A percentile compares a stretch with the other conserved stretches of the same genome.
Conservation (phyloP, 495 filamentous ascomycete species). For the Evansstolkia leycettana region DNA sequence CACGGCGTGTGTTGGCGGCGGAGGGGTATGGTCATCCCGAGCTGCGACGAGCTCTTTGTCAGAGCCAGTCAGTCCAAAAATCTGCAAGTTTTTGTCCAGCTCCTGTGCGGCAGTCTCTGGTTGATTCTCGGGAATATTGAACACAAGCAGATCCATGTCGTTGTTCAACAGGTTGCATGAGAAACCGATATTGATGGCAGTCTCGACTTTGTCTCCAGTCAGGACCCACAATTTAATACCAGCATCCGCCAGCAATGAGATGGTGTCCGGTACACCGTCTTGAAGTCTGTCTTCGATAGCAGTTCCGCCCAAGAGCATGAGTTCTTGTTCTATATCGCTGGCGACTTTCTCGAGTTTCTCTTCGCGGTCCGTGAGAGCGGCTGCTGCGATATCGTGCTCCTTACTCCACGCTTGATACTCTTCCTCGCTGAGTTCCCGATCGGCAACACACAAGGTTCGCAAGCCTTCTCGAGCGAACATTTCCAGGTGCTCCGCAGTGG, state of each 20-base stretch:
- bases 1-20: constrained; percentile 82
- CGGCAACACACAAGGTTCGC: constrained; percentile 90
- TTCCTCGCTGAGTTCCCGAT: constrained; percentile 67
- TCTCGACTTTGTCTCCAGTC: constrained; percentile 98
- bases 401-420: constrained; percentile 80
- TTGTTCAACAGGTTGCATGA: constrained; percentile 97
- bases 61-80: constrained; percentile 72
- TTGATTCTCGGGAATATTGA: constrained; percentile 72
- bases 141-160: constrained; percentile 90
- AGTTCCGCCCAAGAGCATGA: constrained; percentile 86
- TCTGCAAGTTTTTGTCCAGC: constrained; percentile 58
- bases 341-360: constrained; percentile 88
- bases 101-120: constrained; percentile 49
- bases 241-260: constrained; percentile 80
- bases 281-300: constrained; percentile 97
- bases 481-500: constrained; percentile 89
- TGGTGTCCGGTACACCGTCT: constrained; percentile 95
- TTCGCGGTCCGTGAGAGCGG: constrained; percentile 74
- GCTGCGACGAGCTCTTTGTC: constrained; percentile 78
- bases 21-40: constrained; percentile 68
- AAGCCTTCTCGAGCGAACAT: constrained; percentile 94
- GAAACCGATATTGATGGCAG: constrained; percentile 99
- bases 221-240: constrained; percentile 99
- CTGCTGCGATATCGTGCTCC: constrained; percentile 78
- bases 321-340: constrained; percentile 78